A percentile compares a stretch with the other conserved stretches of the same genome.
Conservation (phyloP, 345 rosid species). For the Aquilaria malaccensis region DNA sequence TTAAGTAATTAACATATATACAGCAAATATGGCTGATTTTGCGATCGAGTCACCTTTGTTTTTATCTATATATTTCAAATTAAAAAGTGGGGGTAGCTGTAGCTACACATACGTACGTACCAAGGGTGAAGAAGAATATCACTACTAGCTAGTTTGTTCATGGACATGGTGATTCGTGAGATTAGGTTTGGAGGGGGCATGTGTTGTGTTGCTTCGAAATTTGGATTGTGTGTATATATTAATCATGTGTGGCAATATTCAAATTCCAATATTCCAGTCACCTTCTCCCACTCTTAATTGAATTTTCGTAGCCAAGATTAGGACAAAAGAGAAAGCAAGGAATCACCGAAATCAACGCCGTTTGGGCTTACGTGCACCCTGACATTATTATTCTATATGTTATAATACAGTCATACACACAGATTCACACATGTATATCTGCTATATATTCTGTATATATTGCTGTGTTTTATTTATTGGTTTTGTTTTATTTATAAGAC, state of each 20-base stretch:
- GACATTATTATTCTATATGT: slow-evolving; percentile 18
- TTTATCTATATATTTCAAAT: no score
- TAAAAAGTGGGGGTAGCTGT: no score
- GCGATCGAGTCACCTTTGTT: no score
- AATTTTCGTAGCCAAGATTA: slow-evolving; percentile 10
- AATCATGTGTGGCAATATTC: background rate
- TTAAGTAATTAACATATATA: no score
- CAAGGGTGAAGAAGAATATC: slow-evolving; percentile 35
- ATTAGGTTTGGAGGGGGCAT: slow-evolving; percentile 24
- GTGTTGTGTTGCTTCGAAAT: slow-evolving; percentile 48
- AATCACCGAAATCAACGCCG: slow-evolving; percentile 76
- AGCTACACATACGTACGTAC: background rate
- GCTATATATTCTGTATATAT: no score
- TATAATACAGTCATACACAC: background rate
- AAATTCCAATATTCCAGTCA: slow-evolving; percentile 4
- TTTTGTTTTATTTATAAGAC: no score
- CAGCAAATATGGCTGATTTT: no score
- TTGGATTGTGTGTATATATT: slow-evolving; percentile 13
- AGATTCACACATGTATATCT: no score
- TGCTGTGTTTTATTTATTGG: no score
- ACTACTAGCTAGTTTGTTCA: slow-evolving; percentile 22
- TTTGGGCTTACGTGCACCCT: slow-evolving; percentile 49
- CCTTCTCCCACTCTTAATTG: slow-evolving; percentile 27
- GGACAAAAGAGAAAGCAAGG: slow-evolving; percentile 44
- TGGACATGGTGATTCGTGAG: slow-evolving; percentile 45